phyloP scores from a whole-genome alignment of 345 rosid species.

The Lumnitzera littorea region DNA sequence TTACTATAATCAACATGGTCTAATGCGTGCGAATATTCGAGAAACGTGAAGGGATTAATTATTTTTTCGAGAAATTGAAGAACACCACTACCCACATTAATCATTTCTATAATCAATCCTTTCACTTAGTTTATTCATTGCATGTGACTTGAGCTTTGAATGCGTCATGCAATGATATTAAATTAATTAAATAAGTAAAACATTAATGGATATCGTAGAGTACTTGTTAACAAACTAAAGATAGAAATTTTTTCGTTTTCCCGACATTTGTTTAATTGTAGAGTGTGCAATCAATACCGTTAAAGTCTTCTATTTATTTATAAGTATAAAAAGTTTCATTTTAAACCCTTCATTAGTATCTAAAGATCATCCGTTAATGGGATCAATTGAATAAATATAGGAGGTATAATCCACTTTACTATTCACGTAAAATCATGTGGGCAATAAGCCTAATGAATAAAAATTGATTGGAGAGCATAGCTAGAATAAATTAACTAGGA shows the following conservation, averaged over 20 bases:
- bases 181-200: no score
- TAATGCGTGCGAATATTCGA: conserved; percentile 67
- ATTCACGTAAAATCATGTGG: conserved; percentile 18
- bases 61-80: conserved; percentile 16
- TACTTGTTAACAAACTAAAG: no score
- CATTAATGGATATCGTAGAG: no score
- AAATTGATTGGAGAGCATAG: neutral
- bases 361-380: no score
- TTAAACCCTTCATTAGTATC: no score
- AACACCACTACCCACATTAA: conserved; percentile 30
- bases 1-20: conserved; percentile 6
- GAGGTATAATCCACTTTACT: conserved; percentile 1
- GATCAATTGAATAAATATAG: neutral
- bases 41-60: conserved; percentile 20
- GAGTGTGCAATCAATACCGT: no score
- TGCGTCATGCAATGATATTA: conserved; percentile 1
- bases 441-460: conserved; percentile 8
- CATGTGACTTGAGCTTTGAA: conserved; percentile 36
- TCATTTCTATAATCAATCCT: conserved; percentile 37
- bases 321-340: no score
- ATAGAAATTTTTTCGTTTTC: no score
- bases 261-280: no score
- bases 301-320: no score
- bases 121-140: conserved; percentile 17
- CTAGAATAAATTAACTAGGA: neutral